Evolutionary conservation across 768 basidiomycete species (phyloP).

Genomic region (Suillus weaverae): DNA sequence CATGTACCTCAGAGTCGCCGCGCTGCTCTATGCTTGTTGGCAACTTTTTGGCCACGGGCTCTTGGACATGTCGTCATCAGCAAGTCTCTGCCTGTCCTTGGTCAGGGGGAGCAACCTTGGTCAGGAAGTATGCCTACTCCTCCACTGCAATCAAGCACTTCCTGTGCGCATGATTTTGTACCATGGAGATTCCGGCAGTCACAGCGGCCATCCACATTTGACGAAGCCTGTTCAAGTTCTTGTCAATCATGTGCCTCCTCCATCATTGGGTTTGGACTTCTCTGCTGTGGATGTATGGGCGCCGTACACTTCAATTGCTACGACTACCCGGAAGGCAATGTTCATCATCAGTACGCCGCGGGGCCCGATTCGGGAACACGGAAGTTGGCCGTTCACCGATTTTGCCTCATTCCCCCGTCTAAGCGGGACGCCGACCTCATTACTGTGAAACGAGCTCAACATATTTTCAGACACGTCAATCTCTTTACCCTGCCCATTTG

Average conservation of each 20-base stretch:
- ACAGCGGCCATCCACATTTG: conserved; percentile 25
- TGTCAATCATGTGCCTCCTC: conserved; percentile 58
- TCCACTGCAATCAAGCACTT: conserved; percentile 20
- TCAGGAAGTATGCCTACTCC: conserved; percentile 27
- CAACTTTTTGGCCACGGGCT: conserved; percentile 65
- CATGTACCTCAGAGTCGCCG: conserved; percentile 55
- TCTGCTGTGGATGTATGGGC: conserved; percentile 71
- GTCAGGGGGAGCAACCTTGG: conserved; percentile 8
- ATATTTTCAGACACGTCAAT: conserved; percentile 59
- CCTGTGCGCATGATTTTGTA: conserved; percentile 57
- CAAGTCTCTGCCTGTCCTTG: conserved; percentile 46
- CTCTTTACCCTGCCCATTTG: conserved; percentile 77
- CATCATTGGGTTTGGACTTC: conserved; percentile 67
- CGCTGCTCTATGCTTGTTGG: conserved; percentile 54
- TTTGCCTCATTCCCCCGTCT: conserved; percentile 47
- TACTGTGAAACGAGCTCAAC: conserved; percentile 35
- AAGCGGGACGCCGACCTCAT: conserved; percentile 25
- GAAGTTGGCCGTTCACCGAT: conserved; percentile 62
- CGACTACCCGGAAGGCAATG: conserved; percentile 64
- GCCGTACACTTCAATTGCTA: conserved; percentile 80
- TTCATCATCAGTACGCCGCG: conserved; percentile 53
- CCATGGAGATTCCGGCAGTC: conserved; percentile 59
- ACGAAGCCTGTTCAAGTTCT: conserved; percentile 37
- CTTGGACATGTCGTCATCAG: conserved; percentile 67
- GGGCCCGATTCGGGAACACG: conserved; percentile 46